Base-by-base conservation (phyloP, 2,329 filamentous ascomycete genomes). In the Cladosporium sp. region DNA sequence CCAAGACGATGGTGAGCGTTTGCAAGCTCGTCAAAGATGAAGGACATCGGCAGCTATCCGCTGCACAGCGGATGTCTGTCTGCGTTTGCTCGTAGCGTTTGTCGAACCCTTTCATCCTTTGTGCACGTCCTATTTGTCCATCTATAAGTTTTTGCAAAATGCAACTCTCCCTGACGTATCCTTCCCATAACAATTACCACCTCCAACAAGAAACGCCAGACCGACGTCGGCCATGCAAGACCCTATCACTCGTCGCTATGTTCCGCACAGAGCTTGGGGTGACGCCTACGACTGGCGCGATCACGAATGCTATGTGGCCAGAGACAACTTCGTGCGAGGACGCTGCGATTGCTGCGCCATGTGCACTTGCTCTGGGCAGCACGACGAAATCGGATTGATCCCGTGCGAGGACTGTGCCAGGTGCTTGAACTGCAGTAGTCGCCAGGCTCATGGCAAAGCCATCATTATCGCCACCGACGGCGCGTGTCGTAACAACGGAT, bases 391-490 rank as follows among this genome's bases (percentile, higher is more conserved):
- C 47, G 22, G 19, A 3, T 2, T 51, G n/a, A 39, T 12, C n/a
- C 34, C 34, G 5, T 51, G 49, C 34, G 20, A 38, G 3, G 4
- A 17, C 4, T 8, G 34, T 14, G 1, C 6, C 14, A 7, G 4
- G 3, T 51, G 49, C 36, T 14, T 7, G 1, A 0, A 36, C 6
- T 51, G 49, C n/a, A n/a, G 28, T 6, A 25, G 20, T 5, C 49
- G 20, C 36, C 19, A 9, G 12, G 59, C 60, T 65, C 38, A 2
- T 71, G 39, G 36, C 75, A 67, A 49, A 74, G 49, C 59, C 34
- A 45, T 67, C 12, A 62, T 68, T 2, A 63, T 69, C 45, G 60
- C 59, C 36, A 67, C 67, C 19, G 62, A 69, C 37, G 67, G 66
- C 20, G 64, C 64, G 1, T 69, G 67, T 51, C 60, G 63, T 6